Conservation (phyloP, 805 yeast species). For the Saturnispora sekii region DNA sequence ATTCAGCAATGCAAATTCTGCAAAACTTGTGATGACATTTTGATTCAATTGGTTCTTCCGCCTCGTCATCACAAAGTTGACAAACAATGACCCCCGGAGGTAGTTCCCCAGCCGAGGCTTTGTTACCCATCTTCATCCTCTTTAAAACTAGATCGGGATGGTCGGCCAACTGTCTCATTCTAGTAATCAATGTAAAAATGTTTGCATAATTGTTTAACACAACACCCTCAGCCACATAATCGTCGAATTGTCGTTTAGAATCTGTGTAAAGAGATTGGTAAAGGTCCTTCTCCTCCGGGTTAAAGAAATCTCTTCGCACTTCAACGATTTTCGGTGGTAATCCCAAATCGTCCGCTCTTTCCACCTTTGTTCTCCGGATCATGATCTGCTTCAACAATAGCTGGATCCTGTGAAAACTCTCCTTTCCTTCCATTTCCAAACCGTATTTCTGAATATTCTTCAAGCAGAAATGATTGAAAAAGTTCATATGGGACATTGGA, state of each 20-base stretch:
- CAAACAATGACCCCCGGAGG: slow-evolving; percentile 58
- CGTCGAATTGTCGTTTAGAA: slow-evolving; percentile 77
- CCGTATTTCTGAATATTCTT: slow-evolving; percentile 88
- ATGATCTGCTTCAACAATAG: slow-evolving; percentile 66
- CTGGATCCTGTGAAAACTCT: slow-evolving; percentile 71
- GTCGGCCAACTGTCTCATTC: slow-evolving; percentile 97
- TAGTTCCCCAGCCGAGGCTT: slow-evolving; percentile 17
- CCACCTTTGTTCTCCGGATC: slow-evolving; percentile 91
- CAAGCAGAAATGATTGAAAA: slow-evolving; percentile 90
- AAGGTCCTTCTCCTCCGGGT: slow-evolving; percentile 90
- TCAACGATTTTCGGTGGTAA: slow-evolving; percentile 93
- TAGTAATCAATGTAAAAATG: slow-evolving; percentile 86
- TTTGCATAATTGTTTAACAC: slow-evolving; percentile 95
- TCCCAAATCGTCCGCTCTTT: slow-evolving; percentile 95
- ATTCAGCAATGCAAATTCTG: slow-evolving; percentile 84
- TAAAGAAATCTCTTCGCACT: slow-evolving; percentile 76
- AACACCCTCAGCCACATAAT: slow-evolving; percentile 92
- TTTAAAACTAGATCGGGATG: slow-evolving; percentile 94
- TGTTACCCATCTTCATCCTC: slow-evolving; percentile 32
- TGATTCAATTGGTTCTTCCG: slow-evolving; percentile 93
- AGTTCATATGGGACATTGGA: slow-evolving; percentile 92
- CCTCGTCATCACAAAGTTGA: slow-evolving; percentile 93
- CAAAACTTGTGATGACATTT: slow-evolving; percentile 93
- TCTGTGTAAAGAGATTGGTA: slow-evolving; percentile 83
- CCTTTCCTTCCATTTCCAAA: slow-evolving; percentile 68